These are phyloP conservation scores for Wickerhamomyces tratensis DNA, from an alignment of 805 yeast species.

Conservation along the genomic window DNA sequence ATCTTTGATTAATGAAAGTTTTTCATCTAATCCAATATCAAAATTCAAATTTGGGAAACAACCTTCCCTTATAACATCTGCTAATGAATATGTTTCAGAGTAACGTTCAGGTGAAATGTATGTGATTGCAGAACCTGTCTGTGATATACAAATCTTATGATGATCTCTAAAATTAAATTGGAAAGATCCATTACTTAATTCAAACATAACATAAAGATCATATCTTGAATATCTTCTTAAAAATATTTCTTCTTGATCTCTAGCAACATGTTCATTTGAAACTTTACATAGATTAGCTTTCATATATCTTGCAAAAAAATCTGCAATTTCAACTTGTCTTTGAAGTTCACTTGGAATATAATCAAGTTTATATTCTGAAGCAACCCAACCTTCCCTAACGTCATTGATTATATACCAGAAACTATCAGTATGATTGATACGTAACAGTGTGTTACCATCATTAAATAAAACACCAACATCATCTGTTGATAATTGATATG, in stretches of 20 bases:
- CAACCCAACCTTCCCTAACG: slow-evolving; percentile 42
- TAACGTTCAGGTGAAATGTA: slow-evolving; percentile 73
- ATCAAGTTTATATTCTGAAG: slow-evolving; percentile 33
- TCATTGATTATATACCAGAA: slow-evolving; percentile 54
- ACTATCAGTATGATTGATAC: slow-evolving; percentile 52
- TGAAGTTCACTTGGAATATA: slow-evolving; percentile 38
- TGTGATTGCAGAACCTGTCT: slow-evolving; percentile 65
- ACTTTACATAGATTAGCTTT: slow-evolving; percentile 78
- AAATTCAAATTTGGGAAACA: slow-evolving; percentile 36
- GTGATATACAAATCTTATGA: slow-evolving; percentile 75
- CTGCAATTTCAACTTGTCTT: slow-evolving; percentile 76
- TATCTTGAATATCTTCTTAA: slow-evolving; percentile 78
- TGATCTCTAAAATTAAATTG: slow-evolving; percentile 97
- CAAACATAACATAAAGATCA: slow-evolving; percentile 80
- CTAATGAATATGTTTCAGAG: slow-evolving; percentile 55
- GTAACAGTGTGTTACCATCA: slow-evolving; percentile 73
- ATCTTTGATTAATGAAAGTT: slow-evolving; percentile 50
- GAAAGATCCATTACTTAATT: slow-evolving; percentile 82
- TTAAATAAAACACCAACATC: slow-evolving; percentile 87
- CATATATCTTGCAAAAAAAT: slow-evolving; percentile 88
- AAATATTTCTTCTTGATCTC: slow-evolving; percentile 57
- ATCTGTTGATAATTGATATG: slow-evolving; percentile 85
- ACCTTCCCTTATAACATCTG: slow-evolving; percentile 36
- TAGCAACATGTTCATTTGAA: slow-evolving; percentile 46
- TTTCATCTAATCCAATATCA: slow-evolving; percentile 33